These are phyloP conservation scores for Takashimella koratensis DNA, from an alignment of 1,284 basidiomycete genomes.

Conservation along the genomic window DNA sequence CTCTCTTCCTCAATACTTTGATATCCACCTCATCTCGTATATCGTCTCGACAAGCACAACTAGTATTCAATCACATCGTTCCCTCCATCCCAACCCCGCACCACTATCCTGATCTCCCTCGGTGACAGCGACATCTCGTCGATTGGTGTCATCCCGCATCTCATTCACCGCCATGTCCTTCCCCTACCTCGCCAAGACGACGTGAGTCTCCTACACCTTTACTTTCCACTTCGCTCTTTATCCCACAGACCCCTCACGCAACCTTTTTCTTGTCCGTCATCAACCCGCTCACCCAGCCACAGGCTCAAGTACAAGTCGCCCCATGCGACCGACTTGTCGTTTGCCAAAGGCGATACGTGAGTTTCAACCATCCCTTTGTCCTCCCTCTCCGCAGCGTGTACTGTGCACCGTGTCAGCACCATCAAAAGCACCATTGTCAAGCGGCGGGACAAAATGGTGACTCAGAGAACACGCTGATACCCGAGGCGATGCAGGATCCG, in stretches of 20 bases:
- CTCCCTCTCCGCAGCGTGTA: neutral
- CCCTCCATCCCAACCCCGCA: too few species aligned
- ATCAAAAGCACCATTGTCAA: too few species aligned
- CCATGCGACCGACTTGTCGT: conserved; percentile 49
- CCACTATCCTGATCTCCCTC: too few species aligned
- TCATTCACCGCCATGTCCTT: conserved; percentile 29
- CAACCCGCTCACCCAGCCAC: conserved; percentile 1
- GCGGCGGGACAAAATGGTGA: neutral
- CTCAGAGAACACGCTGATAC: neutral
- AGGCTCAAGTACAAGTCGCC: conserved; percentile 50
- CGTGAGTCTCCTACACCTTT: conserved; percentile 27
- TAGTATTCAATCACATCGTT: too few species aligned
- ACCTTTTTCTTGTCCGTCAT: neutral
- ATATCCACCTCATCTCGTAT: too few species aligned
- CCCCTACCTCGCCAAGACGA: conserved; percentile 45
- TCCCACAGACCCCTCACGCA: neutral
- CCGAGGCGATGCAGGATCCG: conserved; percentile 31
- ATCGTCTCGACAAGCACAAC: too few species aligned
- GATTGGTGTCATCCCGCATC: neutral
- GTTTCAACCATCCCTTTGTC: conserved; percentile 10
- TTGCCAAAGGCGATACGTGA: conserved; percentile 48
- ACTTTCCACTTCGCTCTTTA: neutral
- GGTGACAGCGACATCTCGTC: too few species aligned
- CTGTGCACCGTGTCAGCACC: too few species aligned
- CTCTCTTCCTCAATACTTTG: too few species aligned